Percentiles rank a stretch among this genome's conserved stretches.
phyloP scores from a whole-genome alignment of 2,329 filamentous ascomycete species.

The Colletotrichum sp. region DNA sequence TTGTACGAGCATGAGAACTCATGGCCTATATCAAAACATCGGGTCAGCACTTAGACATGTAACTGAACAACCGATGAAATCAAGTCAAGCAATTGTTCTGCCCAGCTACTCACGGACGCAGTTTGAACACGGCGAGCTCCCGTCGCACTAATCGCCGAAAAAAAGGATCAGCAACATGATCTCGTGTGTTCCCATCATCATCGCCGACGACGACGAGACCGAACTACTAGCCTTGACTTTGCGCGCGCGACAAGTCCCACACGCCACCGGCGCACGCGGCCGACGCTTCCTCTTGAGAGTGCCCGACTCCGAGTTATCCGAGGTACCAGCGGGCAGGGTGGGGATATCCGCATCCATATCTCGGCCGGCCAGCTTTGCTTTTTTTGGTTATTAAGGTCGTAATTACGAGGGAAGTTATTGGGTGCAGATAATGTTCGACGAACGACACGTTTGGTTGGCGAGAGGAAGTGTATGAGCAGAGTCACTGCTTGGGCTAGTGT shows the following conservation, averaged over 20 bases:
- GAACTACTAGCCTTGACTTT: conserved; percentile 19
- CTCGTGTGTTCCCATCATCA: not conserved
- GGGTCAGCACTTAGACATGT: not conserved
- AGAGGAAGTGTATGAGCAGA: not conserved
- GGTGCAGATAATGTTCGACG: not conserved
- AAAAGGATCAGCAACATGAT: not conserved
- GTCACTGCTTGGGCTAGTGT: not conserved
- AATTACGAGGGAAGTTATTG: not conserved
- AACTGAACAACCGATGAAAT: not conserved
- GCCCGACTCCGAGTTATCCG: not conserved
- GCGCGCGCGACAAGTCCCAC: conserved; percentile 18
- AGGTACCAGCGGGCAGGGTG: not conserved
- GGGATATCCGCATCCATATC: not conserved
- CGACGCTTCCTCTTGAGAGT: conserved; percentile 14
- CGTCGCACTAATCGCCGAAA: conserved; percentile 10
- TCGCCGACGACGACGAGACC: not conserved
- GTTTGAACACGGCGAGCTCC: conserved; percentile 16
- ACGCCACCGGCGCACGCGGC: conserved; percentile 14
- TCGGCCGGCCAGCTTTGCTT: too few relatives aligned
- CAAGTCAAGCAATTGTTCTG: not conserved
- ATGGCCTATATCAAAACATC: not conserved
- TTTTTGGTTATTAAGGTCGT: not conserved
- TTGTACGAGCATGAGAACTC: conserved; percentile 18
- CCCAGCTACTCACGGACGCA: conserved; percentile 14
- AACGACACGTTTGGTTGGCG: not conserved